Evolutionary conservation across 2,329 filamentous ascomycete genomes (phyloP).

Genomic region (Leptosphaerulina australis): DNA sequence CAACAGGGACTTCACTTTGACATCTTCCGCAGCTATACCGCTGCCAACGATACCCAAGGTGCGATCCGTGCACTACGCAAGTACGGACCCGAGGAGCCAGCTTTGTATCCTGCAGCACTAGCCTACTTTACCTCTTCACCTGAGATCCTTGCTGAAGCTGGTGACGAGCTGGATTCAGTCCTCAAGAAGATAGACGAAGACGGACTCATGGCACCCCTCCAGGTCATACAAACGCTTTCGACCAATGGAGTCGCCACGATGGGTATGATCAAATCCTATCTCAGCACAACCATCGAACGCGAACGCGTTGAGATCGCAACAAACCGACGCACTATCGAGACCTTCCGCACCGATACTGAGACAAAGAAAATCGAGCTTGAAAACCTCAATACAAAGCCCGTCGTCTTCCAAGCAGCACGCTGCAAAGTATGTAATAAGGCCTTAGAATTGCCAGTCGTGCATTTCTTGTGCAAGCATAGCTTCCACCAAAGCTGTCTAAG

Average conservation of each 20-base stretch:
- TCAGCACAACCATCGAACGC: conserved; percentile 84
- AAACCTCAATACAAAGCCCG: conserved; percentile 77
- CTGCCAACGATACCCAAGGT: conserved; percentile 86
- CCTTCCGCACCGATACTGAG: conserved; percentile 83
- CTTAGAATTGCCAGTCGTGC: conserved; percentile 86
- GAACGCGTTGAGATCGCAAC: conserved; percentile 83
- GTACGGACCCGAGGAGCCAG: conserved; percentile 89
- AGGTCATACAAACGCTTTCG: conserved; percentile 91
- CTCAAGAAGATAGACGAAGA: conserved; percentile 87
- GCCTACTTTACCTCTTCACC: conserved; percentile 91
- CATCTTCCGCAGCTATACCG: conserved; percentile 95
- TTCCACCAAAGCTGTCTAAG: conserved; percentile 93
- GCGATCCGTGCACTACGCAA: conserved; percentile 89
- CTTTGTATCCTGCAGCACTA: conserved; percentile 88
- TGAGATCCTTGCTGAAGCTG: conserved; percentile 81
- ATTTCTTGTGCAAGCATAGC: conserved; percentile 96
- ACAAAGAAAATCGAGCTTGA: conserved; percentile 78
- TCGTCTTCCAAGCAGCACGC: conserved; percentile 87
- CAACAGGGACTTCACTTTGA: conserved; percentile 90
- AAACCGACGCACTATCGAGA: conserved; percentile 82
- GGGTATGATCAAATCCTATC: conserved; percentile 94
- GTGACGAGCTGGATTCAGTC: conserved; percentile 79
- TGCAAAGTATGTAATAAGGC: conserved; percentile 80
- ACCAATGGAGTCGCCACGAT: conserved; percentile 86
- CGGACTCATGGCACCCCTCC: conserved; percentile 90